Evolutionary conservation across 257 asterid species (phyloP).

Genomic region (Ajuga chamaepitys): DNA sequence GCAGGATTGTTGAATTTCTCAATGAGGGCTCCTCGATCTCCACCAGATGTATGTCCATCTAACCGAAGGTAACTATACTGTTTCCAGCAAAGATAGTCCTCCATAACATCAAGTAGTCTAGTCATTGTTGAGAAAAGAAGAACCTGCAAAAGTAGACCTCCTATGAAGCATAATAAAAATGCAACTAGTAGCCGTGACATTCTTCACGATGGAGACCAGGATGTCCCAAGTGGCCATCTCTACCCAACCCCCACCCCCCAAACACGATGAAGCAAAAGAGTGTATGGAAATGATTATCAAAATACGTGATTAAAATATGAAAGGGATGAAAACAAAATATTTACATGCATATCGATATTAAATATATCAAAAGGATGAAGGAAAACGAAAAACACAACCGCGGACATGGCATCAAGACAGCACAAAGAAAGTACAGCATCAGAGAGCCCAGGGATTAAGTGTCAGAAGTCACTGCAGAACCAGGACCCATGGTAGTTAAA

Average conservation of each 20-base stretch:
- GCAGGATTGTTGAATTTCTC: conserved; percentile 74
- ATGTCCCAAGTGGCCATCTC: neutral
- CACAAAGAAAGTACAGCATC: neutral
- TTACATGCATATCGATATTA: no score
- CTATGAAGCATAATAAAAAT: neutral
- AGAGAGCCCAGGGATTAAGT: neutral
- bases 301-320: neutral
- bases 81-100: conserved; percentile 97
- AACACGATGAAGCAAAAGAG: neutral
- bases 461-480: neutral
- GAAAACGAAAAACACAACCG: neutral
- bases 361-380: neutral
- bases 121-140: conserved; percentile 99
- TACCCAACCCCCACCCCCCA: neutral
- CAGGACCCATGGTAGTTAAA: no score
- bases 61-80: conserved; percentile 85
- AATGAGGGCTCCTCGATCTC: conserved; percentile 93
- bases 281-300: neutral
- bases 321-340: neutral
- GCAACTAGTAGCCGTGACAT: conserved; percentile 1
- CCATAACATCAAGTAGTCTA: conserved; percentile 97
- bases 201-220: conserved; percentile 1
- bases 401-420: neutral
- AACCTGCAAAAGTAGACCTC: conserved; percentile 45
- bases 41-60: conserved; percentile 99